Conservation (phyloP, 108 stramenopile species). For the Nitzschia sp. region DNA sequence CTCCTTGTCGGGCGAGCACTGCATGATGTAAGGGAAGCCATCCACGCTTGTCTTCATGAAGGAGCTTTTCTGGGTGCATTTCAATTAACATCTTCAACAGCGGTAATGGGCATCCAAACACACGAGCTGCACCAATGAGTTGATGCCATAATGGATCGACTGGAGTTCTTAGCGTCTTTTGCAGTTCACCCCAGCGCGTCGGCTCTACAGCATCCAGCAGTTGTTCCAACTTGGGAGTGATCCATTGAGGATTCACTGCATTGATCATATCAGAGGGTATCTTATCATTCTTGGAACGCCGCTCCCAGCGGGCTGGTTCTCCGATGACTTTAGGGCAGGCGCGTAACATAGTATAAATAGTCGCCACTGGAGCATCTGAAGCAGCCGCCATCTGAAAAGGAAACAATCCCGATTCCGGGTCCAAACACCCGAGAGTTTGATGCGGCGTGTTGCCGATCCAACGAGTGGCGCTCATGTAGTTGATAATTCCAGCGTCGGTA, state of each 20-base stretch:
- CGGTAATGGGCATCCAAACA: background rate
- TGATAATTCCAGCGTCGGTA: background rate
- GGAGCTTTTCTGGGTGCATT: conserved; percentile 2
- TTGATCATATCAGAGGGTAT: background rate
- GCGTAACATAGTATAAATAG: background rate
- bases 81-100: background rate
- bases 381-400: conserved; percentile 2
- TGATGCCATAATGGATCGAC: background rate
- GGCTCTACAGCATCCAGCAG: background rate
- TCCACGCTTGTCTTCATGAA: background rate
- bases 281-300: background rate
- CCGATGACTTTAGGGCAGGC: background rate
- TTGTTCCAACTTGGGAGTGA: background rate
- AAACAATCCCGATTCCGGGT: background rate
- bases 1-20: background rate
- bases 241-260: background rate
- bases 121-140: background rate
- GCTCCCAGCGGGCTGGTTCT: background rate
- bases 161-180: background rate
- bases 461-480: background rate
- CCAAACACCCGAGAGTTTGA: background rate
- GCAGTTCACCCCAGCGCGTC: background rate
- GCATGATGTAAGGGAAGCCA: conserved; percentile 8
- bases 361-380: background rate
- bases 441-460: background rate